Conservation (phyloP, 768 basidiomycete species). For the Hypholoma fasciculare region DNA sequence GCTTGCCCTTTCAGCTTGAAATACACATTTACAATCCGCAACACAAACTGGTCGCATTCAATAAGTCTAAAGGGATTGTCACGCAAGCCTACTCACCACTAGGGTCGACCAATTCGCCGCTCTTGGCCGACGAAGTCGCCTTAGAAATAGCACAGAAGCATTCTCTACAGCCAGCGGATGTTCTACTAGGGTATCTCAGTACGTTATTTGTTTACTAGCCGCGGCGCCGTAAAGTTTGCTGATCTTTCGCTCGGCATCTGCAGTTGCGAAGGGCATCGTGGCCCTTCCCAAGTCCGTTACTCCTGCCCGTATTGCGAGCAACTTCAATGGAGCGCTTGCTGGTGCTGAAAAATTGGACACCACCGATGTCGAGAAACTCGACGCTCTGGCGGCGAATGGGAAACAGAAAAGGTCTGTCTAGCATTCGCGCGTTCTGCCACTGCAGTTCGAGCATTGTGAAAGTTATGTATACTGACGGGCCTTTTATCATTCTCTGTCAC, state of each 20-base stretch:
- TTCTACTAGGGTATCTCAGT: slow-evolving; percentile 67
- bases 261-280: slow-evolving; percentile 65
- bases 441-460: slow-evolving; percentile 2
- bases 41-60: slow-evolving; percentile 62
- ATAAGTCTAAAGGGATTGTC: slow-evolving; percentile 65
- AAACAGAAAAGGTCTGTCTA: slow-evolving; percentile 60
- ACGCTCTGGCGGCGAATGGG: slow-evolving; percentile 56
- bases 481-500: slow-evolving; percentile 10
- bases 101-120: slow-evolving; percentile 65
- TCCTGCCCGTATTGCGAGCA: slow-evolving; percentile 61
- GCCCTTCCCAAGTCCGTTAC: slow-evolving; percentile 81
- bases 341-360: slow-evolving; percentile 46
- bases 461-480: slow-evolving; percentile 4
- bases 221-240: background rate
- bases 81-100: slow-evolving; percentile 84
- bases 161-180: slow-evolving; percentile 51
- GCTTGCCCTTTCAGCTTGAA: slow-evolving; percentile 51
- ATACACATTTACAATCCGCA: slow-evolving; percentile 77
- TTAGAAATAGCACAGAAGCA: slow-evolving; percentile 59
- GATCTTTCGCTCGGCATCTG: slow-evolving; percentile 1
- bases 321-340: slow-evolving; percentile 50
- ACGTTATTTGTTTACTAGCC: slow-evolving; percentile 21
- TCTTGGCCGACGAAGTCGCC: slow-evolving; percentile 64
- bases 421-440: slow-evolving; percentile 13
- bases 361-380: slow-evolving; percentile 55